phyloP scores from a whole-genome alignment of 192 early-diverging fungal species.

The Powellomyces hirtus region DNA sequence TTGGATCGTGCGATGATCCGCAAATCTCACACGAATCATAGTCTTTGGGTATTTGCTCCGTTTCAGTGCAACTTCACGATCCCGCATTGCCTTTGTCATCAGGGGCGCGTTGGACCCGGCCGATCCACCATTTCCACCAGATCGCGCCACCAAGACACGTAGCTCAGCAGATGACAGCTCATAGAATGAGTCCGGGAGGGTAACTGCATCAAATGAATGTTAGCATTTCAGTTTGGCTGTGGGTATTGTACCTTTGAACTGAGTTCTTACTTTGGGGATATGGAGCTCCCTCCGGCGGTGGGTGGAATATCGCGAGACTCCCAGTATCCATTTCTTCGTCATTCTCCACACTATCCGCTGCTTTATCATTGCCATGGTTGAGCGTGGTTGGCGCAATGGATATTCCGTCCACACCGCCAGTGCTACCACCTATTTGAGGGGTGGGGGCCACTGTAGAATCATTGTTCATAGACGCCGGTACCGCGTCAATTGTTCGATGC shows the following conservation, averaged over 20 bases:
- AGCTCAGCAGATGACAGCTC: conserved; percentile 70
- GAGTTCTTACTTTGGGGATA: conserved; percentile 13
- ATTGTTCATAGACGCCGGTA: no score
- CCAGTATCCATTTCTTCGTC: no score
- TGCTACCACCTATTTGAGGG: no score
- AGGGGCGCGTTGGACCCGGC: conserved; percentile 66
- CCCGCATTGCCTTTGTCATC: conserved; percentile 76
- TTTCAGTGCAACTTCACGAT: conserved; percentile 60
- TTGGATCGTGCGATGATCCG: conserved; percentile 73
- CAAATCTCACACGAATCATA: conserved; percentile 79
- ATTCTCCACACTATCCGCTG: no score
- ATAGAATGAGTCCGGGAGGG: conserved; percentile 85
- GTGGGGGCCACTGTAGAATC: no score
- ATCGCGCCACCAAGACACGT: conserved; percentile 52
- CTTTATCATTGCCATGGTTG: no score
- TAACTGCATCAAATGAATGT: not conserved
- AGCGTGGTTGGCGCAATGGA: no score
- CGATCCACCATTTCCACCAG: conserved; percentile 1
- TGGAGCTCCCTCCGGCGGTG: conserved; percentile 35
- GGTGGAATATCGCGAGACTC: conserved; percentile 28
- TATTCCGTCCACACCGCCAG: no score
- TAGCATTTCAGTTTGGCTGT: not conserved
- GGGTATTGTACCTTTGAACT: no score
- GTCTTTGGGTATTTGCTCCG: conserved; percentile 72
- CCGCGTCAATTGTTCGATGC: no score